phyloP scores from a whole-genome alignment of 345 rosid genomes.

The Murraya paniculata region DNA sequence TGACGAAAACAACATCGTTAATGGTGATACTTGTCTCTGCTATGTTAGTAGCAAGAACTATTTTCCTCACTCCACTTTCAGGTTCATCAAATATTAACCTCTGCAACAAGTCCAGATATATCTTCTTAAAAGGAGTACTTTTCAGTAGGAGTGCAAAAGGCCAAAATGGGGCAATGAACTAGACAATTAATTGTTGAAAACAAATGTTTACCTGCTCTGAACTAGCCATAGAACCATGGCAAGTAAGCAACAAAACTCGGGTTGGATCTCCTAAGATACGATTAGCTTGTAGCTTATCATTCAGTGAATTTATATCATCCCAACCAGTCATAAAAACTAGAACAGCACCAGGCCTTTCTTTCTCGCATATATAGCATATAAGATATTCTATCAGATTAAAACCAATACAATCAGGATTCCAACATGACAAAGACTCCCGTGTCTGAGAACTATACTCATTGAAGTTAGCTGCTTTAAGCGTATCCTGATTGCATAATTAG shows the following conservation, averaged over 20 bases:
- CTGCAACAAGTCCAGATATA: slow-evolving; percentile 42
- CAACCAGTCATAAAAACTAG: slow-evolving; percentile 95
- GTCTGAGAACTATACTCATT: slow-evolving; percentile 58
- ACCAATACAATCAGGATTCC: slow-evolving; percentile 95
- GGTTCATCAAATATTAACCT: slow-evolving; percentile 86
- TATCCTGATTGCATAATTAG: slow-evolving; percentile 49
- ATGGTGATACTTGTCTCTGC: slow-evolving; percentile 98
- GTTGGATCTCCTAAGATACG: slow-evolving; percentile 67
- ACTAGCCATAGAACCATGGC: slow-evolving; percentile 98
- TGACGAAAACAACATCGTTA: slow-evolving; percentile 80
- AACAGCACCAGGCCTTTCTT: slow-evolving; percentile 75
- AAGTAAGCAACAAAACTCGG: slow-evolving; percentile 69
- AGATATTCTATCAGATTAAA: slow-evolving; percentile 82
- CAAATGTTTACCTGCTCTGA: slow-evolving; percentile 73
- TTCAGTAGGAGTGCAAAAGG: neutral
- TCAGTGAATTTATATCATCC: slow-evolving; percentile 88
- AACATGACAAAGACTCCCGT: slow-evolving; percentile 67
- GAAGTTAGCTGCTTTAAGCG: slow-evolving; percentile 68
- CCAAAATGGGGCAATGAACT: slow-evolving; percentile 1
- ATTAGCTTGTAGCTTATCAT: slow-evolving; percentile 78
- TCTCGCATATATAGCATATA: slow-evolving; percentile 64
- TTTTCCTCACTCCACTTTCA: slow-evolving; percentile 75
- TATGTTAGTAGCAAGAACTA: slow-evolving; percentile 87
- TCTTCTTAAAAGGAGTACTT: neutral
- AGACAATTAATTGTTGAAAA: slow-evolving; percentile 1